Conservation (phyloP, 2,329 filamentous ascomycete genomes). For the Exophiala bonariae region DNA sequence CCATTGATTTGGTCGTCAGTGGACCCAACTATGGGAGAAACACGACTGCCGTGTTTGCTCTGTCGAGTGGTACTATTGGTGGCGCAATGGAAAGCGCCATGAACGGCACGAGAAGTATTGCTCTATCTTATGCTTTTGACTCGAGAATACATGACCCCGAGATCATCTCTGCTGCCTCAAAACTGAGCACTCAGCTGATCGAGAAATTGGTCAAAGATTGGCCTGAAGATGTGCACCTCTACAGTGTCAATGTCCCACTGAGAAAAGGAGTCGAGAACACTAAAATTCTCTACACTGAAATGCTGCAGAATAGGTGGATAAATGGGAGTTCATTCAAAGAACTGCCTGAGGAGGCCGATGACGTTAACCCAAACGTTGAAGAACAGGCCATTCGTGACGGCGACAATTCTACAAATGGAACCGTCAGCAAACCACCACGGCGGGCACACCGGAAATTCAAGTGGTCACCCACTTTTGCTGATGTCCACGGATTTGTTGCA, state of each 20-base stretch:
- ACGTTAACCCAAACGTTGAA: slow-evolving; percentile 62
- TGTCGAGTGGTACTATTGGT: slow-evolving; percentile 76
- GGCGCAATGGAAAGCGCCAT: slow-evolving; percentile 76
- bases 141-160: slow-evolving; percentile 77
- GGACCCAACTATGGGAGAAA: slow-evolving; percentile 85
- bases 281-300: slow-evolving; percentile 78
- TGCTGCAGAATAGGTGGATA: slow-evolving; percentile 89
- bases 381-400: slow-evolving; percentile 73
- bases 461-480: slow-evolving; percentile 84
- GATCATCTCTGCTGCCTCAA: slow-evolving; percentile 75
- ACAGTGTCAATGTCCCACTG: slow-evolving; percentile 86
- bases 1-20: slow-evolving; percentile 74
- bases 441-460: slow-evolving; percentile 87
- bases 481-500: slow-evolving; percentile 86
- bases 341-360: slow-evolving; percentile 62
- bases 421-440: slow-evolving; percentile 27
- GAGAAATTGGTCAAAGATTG: slow-evolving; percentile 77
- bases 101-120: slow-evolving; percentile 70
- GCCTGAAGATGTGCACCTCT: slow-evolving; percentile 75
- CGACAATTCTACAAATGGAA: slow-evolving; percentile 44
- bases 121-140: slow-evolving; percentile 89
- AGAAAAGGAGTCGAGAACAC: slow-evolving; percentile 69
- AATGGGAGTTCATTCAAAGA: slow-evolving; percentile 85
- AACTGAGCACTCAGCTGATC: slow-evolving; percentile 73
- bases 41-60: slow-evolving; percentile 74